These are phyloP conservation scores for Astrocystis sublimbata DNA, from an alignment of 495 filamentous ascomycete species.

Conservation along the genomic window DNA sequence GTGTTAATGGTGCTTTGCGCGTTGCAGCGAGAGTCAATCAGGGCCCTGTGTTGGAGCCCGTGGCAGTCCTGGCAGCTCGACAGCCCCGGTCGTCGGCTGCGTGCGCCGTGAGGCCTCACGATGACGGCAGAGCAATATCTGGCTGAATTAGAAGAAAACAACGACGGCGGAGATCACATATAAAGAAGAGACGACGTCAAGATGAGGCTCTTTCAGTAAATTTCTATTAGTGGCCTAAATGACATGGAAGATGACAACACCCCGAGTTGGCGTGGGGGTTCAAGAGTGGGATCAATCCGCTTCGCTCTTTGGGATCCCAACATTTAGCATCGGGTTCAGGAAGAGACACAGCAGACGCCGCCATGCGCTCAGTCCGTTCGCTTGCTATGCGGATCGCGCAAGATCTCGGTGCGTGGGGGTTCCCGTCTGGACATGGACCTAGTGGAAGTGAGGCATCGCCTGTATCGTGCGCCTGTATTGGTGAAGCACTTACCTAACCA, in stretches of 20 bases:
- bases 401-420: not conserved
- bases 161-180: conserved; percentile 17
- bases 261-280: conserved; percentile 32
- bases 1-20: conserved; percentile 2
- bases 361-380: not conserved
- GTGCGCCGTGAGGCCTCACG: conserved; percentile 1
- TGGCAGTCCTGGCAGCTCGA: conserved; percentile 14
- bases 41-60: conserved; percentile 10
- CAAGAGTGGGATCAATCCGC: conserved; percentile 32
- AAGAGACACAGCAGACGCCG: not conserved
- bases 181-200: conserved; percentile 32
- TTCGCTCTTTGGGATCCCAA: conserved; percentile 10
- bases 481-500: not conserved
- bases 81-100: conserved; percentile 15
- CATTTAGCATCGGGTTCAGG: not conserved
- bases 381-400: not conserved
- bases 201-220: conserved; percentile 38
- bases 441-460: not conserved
- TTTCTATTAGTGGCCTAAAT: conserved; percentile 35
- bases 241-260: conserved; percentile 39
- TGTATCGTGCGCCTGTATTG: not conserved
- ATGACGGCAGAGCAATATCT: conserved; percentile 12
- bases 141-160: conserved; percentile 15
- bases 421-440: not conserved
- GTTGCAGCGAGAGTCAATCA: conserved; percentile 11